These are phyloP conservation scores for Polyporus tsugae DNA, from an alignment of 1,284 basidiomycete species.

Conservation along the genomic window DNA sequence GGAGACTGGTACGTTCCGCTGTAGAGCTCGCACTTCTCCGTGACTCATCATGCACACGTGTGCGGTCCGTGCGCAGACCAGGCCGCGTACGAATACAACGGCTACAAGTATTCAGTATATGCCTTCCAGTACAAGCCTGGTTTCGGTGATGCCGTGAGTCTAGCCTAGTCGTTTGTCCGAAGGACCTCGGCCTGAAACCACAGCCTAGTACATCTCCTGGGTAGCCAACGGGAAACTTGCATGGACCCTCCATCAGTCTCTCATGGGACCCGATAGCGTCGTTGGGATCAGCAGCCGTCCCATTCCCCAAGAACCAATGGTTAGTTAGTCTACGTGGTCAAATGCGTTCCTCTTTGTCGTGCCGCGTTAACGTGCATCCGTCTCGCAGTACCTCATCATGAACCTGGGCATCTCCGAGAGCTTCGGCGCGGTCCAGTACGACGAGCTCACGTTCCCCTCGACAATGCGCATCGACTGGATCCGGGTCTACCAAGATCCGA, in stretches of 20 bases:
- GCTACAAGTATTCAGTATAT: constrained; percentile 35
- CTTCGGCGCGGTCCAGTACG: constrained; percentile 75
- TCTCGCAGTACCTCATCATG: constrained; percentile 70
- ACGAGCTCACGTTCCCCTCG: constrained; percentile 71
- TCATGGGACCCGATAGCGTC: constrained; percentile 71
- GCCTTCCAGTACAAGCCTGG: constrained; percentile 43
- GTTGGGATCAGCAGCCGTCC: constrained; percentile 79
- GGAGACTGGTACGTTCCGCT: constrained; percentile 28
- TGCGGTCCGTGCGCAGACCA: constrained; percentile 32
- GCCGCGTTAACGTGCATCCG: not conserved
- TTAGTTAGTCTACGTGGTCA: constrained; percentile 48
- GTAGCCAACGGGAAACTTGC: constrained; percentile 65
- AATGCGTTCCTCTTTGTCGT: not conserved
- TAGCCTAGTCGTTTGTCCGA: not conserved
- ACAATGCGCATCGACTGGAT: constrained; percentile 85
- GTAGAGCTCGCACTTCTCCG: not conserved
- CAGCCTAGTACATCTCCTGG: constrained; percentile 82
- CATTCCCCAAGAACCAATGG: constrained; percentile 87
- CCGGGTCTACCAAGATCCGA: constrained; percentile 81
- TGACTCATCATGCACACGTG: not conserved
- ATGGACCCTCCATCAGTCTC: constrained; percentile 79
- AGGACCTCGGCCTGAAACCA: not conserved
- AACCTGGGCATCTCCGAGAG: constrained; percentile 85
- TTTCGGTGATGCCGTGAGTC: constrained; percentile 40
- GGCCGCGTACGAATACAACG: constrained; percentile 38